Base-by-base conservation (phyloP, 2,329 filamentous ascomycete genomes). In the Cylindrodendrum hubeiense region DNA sequence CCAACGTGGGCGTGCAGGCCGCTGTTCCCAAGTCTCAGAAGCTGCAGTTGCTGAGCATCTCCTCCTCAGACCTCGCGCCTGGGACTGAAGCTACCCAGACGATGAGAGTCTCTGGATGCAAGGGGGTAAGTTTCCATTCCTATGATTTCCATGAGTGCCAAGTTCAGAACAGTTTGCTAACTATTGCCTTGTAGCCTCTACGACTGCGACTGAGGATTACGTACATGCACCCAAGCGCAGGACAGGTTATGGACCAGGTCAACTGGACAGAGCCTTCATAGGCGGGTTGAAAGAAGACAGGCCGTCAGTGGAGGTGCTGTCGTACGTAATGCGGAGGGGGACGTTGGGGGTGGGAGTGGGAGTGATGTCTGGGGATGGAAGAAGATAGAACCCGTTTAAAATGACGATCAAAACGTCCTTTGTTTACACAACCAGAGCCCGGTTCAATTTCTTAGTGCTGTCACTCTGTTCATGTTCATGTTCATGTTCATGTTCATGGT, bases 1-100 rank as follows among this genome's bases (percentile, higher is more conserved):
- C 90, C 17, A 89, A 87, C 49, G 93, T 98, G 30, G 93, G 93
- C 26, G 80, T 99, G 70, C 96, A 99, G 79, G 96, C 95, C 46
- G 96, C 96, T 1, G 96, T 99, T 58, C 96, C 96, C 9, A 99
- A 98, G 82, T 94, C 93, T 47, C 96, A 99, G 81, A 97, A 96
- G 79, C 82, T 99, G 74, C 94, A 98, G 78, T 83, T 99, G 70
- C 91, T 97, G 78, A 93, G 91, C 63, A 97, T 99, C 71, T 97
- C 93, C 71, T 93, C 89, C 69, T 83, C 90, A 5, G 93, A 97
- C 33, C 78, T 99, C 46, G 89, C 85, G 13, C 89, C 90, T 7
- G 93, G 93, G 15, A 89, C 91, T 44, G 94, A 97, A 77, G 95
- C 94, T 17, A 94, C 91, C 66, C 96, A 98, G 82, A 87, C 90